A percentile compares a stretch with the other conserved stretches of the same genome.
Evolutionary conservation across 148 eudicot genomes (phyloP).

Genomic region (Rhododendron mucronatum): DNA sequence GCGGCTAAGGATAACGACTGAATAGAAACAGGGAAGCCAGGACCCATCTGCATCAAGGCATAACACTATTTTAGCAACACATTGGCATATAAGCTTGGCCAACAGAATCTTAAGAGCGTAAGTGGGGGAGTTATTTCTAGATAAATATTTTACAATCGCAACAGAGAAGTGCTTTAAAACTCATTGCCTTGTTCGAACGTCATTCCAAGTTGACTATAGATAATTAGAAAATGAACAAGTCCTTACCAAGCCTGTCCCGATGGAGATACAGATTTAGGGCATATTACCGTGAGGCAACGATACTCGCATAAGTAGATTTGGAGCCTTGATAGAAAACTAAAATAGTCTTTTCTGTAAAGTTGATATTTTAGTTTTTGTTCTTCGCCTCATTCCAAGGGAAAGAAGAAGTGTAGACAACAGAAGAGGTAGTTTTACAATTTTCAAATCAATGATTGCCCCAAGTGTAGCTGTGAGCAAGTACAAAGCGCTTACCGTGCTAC

Average conservation of each 20-base stretch:
- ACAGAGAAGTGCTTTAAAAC: not conserved
- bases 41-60: constrained; percentile 63
- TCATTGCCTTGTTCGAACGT: not conserved
- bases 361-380: not conserved
- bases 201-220: not conserved
- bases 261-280: not conserved
- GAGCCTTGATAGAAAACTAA: not conserved
- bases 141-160: not conserved
- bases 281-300: not conserved
- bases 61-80: not conserved
- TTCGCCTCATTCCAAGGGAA: not conserved
- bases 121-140: not conserved
- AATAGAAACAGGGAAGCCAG: constrained; percentile 64
- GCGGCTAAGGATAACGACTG: constrained; percentile 84
- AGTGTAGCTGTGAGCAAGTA: not conserved
- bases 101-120: not conserved
- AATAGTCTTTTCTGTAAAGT: not conserved
- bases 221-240: not conserved
- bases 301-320: not conserved
- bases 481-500: constrained; percentile 72
- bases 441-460: not conserved
- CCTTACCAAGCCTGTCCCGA: not conserved
- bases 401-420: not conserved
- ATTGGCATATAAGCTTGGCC: not conserved
- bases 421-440: not conserved